These are phyloP conservation scores for Pichia thaimueangensis DNA, from an alignment of 805 yeast species.

Conservation along the genomic window DNA sequence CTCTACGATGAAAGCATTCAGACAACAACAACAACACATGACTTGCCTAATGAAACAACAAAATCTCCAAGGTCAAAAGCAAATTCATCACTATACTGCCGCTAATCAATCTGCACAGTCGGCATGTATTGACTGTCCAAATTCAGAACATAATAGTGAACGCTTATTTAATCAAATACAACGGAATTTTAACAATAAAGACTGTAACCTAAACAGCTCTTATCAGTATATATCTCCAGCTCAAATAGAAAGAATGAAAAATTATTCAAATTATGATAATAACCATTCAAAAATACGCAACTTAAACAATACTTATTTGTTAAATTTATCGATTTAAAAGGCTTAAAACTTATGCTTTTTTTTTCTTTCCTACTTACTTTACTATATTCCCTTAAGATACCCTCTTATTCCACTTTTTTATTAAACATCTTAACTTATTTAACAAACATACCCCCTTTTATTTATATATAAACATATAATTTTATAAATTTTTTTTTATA, in stretches of 20 bases:
- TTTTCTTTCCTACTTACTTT: no score
- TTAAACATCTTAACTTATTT: no score
- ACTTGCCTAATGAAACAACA: neutral
- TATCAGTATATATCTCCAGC: slow-evolving; percentile 7
- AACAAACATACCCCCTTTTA: no score
- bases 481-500: no score
- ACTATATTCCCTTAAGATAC: no score
- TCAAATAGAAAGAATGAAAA: slow-evolving; percentile 9
- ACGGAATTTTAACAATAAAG: neutral
- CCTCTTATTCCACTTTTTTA: no score
- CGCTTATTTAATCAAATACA: slow-evolving; percentile 1
- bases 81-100: no score
- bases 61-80: neutral
- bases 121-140: neutral
- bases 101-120: neutral
- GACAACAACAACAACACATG: slow-evolving; percentile 1
- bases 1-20: neutral
- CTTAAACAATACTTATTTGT: neutral
- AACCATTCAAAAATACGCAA: neutral
- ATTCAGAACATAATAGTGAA: neutral
- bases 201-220: neutral
- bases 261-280: slow-evolving; percentile 1
- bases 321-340: neutral
- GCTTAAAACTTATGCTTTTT: no score
- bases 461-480: no score